phyloP scores from a whole-genome alignment of 78 protist genomes.

The Protostelium mycophagum region DNA sequence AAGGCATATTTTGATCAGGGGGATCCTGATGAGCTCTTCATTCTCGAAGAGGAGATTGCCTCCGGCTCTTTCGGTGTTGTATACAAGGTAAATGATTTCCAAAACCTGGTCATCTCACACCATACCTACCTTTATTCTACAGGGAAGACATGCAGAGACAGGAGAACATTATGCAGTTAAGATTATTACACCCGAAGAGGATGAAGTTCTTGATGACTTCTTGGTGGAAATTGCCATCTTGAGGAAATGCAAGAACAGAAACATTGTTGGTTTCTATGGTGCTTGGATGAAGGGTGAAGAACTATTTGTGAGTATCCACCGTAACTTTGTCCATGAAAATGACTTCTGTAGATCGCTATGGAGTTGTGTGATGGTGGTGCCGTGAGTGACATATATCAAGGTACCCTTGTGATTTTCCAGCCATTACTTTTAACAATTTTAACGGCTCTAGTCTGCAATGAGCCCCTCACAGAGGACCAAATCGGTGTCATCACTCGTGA shows the following conservation, averaged over 20 bases:
- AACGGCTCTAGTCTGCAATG: constrained; percentile 18
- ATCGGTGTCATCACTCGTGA: constrained; percentile 59
- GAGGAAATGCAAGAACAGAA: constrained; percentile 52
- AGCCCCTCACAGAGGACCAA: constrained; percentile 45
- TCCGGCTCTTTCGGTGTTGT: constrained; percentile 62
- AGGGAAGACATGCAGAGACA: constrained; percentile 47
- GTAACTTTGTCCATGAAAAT: background rate
- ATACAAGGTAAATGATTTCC: constrained; percentile 13
- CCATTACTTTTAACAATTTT: background rate
- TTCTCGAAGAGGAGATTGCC: constrained; percentile 56
- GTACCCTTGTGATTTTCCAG: background rate
- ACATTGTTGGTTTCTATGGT: constrained; percentile 55
- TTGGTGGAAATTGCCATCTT: constrained; percentile 57
- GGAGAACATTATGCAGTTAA: constrained; percentile 55
- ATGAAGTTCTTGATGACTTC: constrained; percentile 53
- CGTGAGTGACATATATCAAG: constrained; percentile 59
- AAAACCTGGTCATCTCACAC: background rate
- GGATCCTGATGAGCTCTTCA: constrained; percentile 60
- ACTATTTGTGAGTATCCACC: constrained; percentile 26
- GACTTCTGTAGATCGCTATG: constrained; percentile 51
- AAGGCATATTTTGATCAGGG: constrained; percentile 49
- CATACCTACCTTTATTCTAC: background rate
- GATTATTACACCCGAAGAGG: constrained; percentile 58
- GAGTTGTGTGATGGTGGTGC: constrained; percentile 74
- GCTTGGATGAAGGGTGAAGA: constrained; percentile 69